These are phyloP conservation scores for Paramecium caudatum DNA, from an alignment of 73 alveolate species.

Conservation along the genomic window DNA sequence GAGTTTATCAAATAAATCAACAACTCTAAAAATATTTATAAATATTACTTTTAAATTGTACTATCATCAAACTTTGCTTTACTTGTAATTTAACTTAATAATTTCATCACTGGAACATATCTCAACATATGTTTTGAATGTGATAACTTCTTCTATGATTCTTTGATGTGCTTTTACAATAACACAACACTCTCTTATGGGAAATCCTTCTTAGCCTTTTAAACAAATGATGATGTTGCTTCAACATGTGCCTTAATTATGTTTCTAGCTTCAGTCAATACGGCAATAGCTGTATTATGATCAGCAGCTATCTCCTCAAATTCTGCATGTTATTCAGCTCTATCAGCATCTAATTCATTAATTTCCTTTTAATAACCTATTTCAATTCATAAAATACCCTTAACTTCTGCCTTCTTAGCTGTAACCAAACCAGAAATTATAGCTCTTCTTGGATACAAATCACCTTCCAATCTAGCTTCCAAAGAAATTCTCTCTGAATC, in stretches of 20 bases:
- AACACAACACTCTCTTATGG: slow-evolving; percentile 13
- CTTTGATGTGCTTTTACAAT: slow-evolving; percentile 37
- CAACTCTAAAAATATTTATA: neutral
- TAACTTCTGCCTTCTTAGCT: slow-evolving; percentile 61
- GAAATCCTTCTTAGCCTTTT: neutral
- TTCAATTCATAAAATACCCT: neutral
- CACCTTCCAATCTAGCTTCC: slow-evolving; percentile 70
- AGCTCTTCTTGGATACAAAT: slow-evolving; percentile 61
- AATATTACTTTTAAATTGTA: slow-evolving; percentile 4
- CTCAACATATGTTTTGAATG: slow-evolving; percentile 41
- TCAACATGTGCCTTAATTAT: slow-evolving; percentile 51
- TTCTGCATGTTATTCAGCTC: slow-evolving; percentile 51
- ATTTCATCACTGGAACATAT: slow-evolving; percentile 42
- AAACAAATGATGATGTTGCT: slow-evolving; percentile 38
- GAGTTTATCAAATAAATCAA: slow-evolving; percentile 33
- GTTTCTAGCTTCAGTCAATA: slow-evolving; percentile 64
- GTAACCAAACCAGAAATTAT: slow-evolving; percentile 23
- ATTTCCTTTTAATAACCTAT: slow-evolving; percentile 63
- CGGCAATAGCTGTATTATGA: slow-evolving; percentile 60
- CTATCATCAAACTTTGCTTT: slow-evolving; percentile 40
- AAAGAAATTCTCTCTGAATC: neutral
- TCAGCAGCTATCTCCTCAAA: slow-evolving; percentile 44
- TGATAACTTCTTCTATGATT: slow-evolving; percentile 20
- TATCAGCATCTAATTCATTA: slow-evolving; percentile 63
- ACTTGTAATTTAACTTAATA: neutral